Evolutionary conservation across 1,139 yeast species (phyloP).

Genomic region (Scheffersomyces stambukii): DNA sequence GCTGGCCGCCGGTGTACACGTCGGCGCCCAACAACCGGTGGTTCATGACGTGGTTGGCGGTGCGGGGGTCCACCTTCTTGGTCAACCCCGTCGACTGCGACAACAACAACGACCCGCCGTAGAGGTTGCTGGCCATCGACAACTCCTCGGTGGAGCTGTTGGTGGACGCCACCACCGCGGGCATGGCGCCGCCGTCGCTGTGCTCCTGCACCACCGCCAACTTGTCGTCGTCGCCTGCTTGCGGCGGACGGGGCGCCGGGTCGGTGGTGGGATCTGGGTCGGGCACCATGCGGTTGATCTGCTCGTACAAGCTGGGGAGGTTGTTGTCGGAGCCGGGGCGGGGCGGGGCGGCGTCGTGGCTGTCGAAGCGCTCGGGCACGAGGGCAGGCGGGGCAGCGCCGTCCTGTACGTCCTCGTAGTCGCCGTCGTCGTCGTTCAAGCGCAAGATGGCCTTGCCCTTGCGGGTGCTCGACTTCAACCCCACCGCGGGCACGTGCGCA

Average conservation of each 20-base stretch:
- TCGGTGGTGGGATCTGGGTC: conserved; percentile 9
- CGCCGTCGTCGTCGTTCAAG: conserved; percentile 33
- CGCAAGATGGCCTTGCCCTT: conserved; percentile 40
- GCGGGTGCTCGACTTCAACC: conserved; percentile 36
- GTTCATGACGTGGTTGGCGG: conserved; percentile 9
- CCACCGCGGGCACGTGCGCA: conserved; percentile 15
- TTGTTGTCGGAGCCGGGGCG: conserved; percentile 9
- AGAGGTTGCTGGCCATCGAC: conserved; percentile 25
- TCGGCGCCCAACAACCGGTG: too few species aligned
- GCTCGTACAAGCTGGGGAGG: conserved; percentile 13
- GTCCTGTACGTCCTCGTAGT: conserved; percentile 25
- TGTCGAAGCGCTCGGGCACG: conserved; percentile 12
- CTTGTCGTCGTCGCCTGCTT: background rate
- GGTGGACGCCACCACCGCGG: conserved; percentile 6
- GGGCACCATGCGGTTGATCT: conserved; percentile 11
- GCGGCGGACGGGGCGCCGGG: background rate
- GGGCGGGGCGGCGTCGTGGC: too few species aligned
- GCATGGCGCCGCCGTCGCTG: background rate
- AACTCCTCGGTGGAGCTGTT: conserved; percentile 29
- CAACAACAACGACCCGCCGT: conserved; percentile 41
- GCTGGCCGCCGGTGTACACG: too few species aligned
- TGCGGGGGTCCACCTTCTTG: conserved; percentile 28
- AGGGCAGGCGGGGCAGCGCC: conserved; percentile 7
- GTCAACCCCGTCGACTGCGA: conserved; percentile 46
- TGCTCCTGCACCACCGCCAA: too few species aligned